Evolutionary conservation across 352 stramenopile genomes (phyloP).

Genomic region (Globisporangium abappressorium): DNA sequence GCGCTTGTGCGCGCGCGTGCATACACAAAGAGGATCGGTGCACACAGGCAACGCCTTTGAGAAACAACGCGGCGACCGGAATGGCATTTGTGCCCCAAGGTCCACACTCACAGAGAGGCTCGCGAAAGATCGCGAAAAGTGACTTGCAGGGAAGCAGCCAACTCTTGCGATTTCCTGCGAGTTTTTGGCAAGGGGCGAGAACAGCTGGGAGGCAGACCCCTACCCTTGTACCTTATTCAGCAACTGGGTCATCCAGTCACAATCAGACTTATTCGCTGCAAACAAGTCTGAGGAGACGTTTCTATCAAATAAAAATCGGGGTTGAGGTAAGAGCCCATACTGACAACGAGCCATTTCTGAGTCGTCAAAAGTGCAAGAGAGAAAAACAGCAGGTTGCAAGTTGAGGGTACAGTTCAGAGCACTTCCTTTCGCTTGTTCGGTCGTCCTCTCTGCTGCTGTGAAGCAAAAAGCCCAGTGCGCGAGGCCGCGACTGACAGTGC

Average conservation of each 20-base stretch:
- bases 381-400: not conserved
- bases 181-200: not conserved
- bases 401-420: not conserved
- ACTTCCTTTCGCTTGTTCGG: not conserved
- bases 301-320: not conserved
- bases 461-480: slow-evolving; percentile 5
- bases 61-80: not conserved
- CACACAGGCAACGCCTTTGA: not conserved
- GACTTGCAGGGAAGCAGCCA: not conserved
- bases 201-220: not conserved
- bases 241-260: not conserved
- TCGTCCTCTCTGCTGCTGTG: not conserved
- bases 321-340: not conserved
- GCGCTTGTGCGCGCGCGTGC: not conserved
- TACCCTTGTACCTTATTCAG: not conserved
- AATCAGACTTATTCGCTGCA: no score
- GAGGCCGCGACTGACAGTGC: not conserved
- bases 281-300: not conserved
- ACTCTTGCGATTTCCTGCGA: not conserved
- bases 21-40: not conserved
- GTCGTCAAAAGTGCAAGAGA: not conserved
- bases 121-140: not conserved
- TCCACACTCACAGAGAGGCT: not conserved
- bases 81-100: not conserved
- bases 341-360: not conserved